Percentiles rank a stretch among this genome's conserved stretches.
phyloP scores from a whole-genome alignment of 192 early-diverging fungal species.

The Coemansia sp. region DNA sequence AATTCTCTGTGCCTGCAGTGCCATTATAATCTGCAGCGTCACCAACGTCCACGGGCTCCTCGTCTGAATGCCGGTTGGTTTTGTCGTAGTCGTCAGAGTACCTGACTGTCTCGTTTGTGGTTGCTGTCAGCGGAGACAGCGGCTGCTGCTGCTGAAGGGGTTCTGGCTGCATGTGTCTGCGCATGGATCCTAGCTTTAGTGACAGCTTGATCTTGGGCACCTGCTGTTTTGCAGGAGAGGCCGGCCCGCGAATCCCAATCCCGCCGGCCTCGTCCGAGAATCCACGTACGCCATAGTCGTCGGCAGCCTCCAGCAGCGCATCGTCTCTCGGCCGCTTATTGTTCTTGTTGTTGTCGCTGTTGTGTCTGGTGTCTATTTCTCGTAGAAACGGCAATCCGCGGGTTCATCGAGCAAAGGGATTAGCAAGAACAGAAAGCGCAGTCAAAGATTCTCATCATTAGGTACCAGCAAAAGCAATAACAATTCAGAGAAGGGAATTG shows the following conservation, averaged over 20 bases:
- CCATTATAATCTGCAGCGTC: constrained; percentile 4
- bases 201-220: constrained; percentile 43
- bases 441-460: neutral
- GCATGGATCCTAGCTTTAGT: constrained; percentile 36
- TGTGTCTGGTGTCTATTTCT: constrained; percentile 12
- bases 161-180: neutral
- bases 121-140: neutral
- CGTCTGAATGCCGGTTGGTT: constrained; percentile 1
- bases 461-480: neutral
- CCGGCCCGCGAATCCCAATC: neutral
- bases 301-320: constrained; percentile 5
- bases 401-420: neutral
- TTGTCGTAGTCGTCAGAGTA: constrained; percentile 3
- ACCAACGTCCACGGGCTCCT: constrained; percentile 29
- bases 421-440: neutral
- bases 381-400: neutral
- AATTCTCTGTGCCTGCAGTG: neutral
- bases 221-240: constrained; percentile 8
- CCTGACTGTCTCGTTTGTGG: neutral
- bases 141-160: neutral
- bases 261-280: neutral
- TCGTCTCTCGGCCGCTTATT: constrained; percentile 10
- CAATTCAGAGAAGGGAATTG: neutral
- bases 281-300: neutral
- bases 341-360: too few relatives aligned